Percentiles rank a stretch among this genome's conserved stretches.
phyloP scores from a whole-genome alignment of 176 grass and related monocot species.

The Dactylis glomerata region DNA sequence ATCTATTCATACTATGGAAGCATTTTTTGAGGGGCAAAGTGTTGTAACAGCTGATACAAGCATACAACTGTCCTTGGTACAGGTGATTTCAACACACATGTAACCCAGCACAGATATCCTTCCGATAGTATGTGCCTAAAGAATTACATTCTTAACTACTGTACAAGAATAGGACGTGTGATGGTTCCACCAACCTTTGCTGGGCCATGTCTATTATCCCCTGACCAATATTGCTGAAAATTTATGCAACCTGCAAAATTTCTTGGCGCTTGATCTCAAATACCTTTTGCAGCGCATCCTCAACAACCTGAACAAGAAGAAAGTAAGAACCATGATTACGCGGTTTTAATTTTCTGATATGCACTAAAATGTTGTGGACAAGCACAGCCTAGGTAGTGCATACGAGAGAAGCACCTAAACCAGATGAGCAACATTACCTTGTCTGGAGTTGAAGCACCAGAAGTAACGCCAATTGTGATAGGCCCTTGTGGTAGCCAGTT shows the following conservation, averaged over 20 bases:
- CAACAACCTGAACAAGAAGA: constrained; percentile 59
- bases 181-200: constrained; percentile 32
- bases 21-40: not conserved
- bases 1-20: not conserved
- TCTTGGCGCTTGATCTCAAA: constrained; percentile 93
- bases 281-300: constrained; percentile 63
- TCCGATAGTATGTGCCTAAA: constrained; percentile 10
- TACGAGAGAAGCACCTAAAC: not conserved
- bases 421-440: constrained; percentile 47
- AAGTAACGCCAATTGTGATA: constrained; percentile 82
- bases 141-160: constrained; percentile 33
- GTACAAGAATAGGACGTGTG: constrained; percentile 28
- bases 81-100: constrained; percentile 15
- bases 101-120: constrained; percentile 17
- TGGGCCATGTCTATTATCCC: constrained; percentile 2
- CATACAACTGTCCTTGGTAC: constrained; percentile 6
- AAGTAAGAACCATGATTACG: not conserved
- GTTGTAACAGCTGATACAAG: constrained; percentile 13
- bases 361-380: not conserved
- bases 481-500: constrained; percentile 85
- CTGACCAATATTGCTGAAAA: not conserved
- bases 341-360: not conserved
- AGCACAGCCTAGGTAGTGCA: not conserved
- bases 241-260: constrained; percentile 57
- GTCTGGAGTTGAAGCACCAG: constrained; percentile 92